A percentile compares a stretch with the other conserved stretches of the same genome.
Conservation (phyloP, 2,329 filamentous ascomycete genomes). For the Colletotrichum tropicicola region DNA sequence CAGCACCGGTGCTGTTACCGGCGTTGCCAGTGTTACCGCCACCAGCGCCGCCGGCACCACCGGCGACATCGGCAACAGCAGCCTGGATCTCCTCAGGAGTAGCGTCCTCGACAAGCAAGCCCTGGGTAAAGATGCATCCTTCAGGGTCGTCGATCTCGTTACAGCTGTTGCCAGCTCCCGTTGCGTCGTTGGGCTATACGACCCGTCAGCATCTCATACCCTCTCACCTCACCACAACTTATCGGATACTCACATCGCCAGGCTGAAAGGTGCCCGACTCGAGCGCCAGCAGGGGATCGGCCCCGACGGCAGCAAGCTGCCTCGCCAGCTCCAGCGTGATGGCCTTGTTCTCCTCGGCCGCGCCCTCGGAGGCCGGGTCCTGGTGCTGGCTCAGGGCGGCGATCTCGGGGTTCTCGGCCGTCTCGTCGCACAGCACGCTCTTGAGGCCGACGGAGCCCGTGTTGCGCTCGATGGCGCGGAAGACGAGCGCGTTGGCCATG, state of each 20-base stretch:
- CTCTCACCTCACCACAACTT: slow-evolving; percentile 27
- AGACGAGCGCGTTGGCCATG: slow-evolving; percentile 62
- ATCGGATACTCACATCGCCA: slow-evolving; percentile 63
- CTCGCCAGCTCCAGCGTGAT: slow-evolving; percentile 67
- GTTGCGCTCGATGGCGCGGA: slow-evolving; percentile 67
- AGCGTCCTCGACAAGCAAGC: slow-evolving; percentile 62
- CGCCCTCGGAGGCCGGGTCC: slow-evolving; percentile 69
- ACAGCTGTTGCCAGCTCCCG: slow-evolving; percentile 50
- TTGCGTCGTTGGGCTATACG: slow-evolving; percentile 27
- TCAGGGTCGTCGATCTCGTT: slow-evolving; percentile 54
- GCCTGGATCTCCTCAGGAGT: slow-evolving; percentile 59
- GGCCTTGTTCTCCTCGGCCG: slow-evolving; percentile 66
- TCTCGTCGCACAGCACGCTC: slow-evolving; percentile 65
- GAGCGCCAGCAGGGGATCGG: slow-evolving; percentile 68
- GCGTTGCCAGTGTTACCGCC: slow-evolving; percentile 30
- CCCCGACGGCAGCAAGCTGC: slow-evolving; percentile 69
- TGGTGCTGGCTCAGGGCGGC: slow-evolving; percentile 71
- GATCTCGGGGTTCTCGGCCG: slow-evolving; percentile 72
- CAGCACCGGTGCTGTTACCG: slow-evolving; percentile 28
- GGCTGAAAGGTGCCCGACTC: slow-evolving; percentile 71
- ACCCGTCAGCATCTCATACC: background rate
- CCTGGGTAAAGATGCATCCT: slow-evolving; percentile 64
- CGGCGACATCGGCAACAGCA: slow-evolving; percentile 50
- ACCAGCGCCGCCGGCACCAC: slow-evolving; percentile 33
- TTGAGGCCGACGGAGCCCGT: slow-evolving; percentile 64